Evolutionary conservation across 495 filamentous ascomycete genomes (phyloP), one percentile per base, ranked within the genome.

Genomic region (Hyaloscypha hepaticicola): DNA sequence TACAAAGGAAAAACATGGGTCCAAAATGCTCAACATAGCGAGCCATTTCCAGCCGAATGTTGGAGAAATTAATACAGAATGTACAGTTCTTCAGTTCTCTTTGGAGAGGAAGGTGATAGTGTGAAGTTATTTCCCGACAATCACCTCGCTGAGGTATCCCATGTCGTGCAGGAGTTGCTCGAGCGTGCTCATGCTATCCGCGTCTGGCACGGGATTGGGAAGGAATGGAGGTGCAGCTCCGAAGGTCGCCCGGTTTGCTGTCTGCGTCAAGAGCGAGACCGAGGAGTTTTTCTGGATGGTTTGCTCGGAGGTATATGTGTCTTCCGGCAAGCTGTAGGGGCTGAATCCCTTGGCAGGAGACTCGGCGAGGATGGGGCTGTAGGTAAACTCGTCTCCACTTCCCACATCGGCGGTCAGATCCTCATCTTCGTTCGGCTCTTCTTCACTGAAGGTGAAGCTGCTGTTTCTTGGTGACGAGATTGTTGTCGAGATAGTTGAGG

Each of bases 401-500:
- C 61, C 60, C 11, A 29, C n/a, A 57, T 68, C 69, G 3, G 48
- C 64, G 27, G 33, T 31, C 1, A 66, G 49, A 6, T 68, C 67
- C 11, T 72, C 66, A 21, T 65, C 63, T 56, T 64, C 60, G 22
- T 25, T 53, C 25, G 22, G 25, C 5, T 52, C 50, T 5, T 29
- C 55, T 5, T 63, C 62, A 60, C 53, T 65, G 33, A 65, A 56
- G 45, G 31, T 48, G 57, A 65, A 68, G 19, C 64, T 27, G 49
- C 60, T 65, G 2, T 68, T 56, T 6, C 60, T 64, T 41, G 75
- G 70, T 7, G 77, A 78, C 11, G 58, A 59, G 19, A 73, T 22
- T 49, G 68, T 70, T 9, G 74, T 76, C 2, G 76, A 72, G n/a
- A 74, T 71, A 16, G 75, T 75, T 24, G 75, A 75, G 28, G 67